phyloP scores from a whole-genome alignment of 805 yeast species.

The Saccharomycopsis fibuligera region DNA sequence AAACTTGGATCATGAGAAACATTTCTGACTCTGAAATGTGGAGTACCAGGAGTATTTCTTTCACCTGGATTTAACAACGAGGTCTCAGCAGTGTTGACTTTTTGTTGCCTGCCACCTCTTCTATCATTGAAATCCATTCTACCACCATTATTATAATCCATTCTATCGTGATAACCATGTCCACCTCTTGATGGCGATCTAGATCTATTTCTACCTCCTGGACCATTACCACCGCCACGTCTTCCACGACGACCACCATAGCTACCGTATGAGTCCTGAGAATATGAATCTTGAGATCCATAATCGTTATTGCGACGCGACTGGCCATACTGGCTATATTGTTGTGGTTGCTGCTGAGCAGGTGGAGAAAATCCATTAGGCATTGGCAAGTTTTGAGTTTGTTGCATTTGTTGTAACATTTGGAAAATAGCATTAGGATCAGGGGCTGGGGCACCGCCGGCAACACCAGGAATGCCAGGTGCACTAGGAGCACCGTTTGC shows the following conservation, averaged over 20 bases:
- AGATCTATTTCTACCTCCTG: constrained; percentile 12
- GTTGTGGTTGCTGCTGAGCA: constrained; percentile 23
- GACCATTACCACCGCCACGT: constrained; percentile 16
- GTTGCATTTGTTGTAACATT: constrained; percentile 31
- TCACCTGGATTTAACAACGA: constrained; percentile 44
- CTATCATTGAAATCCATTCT: too few relatives aligned
- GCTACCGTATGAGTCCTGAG: too few relatives aligned
- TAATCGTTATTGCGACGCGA: too few relatives aligned
- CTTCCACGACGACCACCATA: neutral
- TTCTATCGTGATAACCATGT: constrained; percentile 16
- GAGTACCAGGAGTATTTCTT: constrained; percentile 60
- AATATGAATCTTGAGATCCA: too few relatives aligned
- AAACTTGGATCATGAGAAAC: constrained; percentile 63
- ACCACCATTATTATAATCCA: too few relatives aligned
- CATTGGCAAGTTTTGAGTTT: constrained; percentile 3
- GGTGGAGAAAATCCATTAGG: too few relatives aligned
- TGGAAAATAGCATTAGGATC: constrained; percentile 39
- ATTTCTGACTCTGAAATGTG: constrained; percentile 70
- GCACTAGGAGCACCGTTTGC: too few relatives aligned
- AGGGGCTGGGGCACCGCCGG: constrained; percentile 16
- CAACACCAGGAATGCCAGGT: too few relatives aligned
- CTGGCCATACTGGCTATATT: too few relatives aligned
- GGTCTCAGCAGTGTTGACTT: constrained; percentile 21
- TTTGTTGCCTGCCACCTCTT: constrained; percentile 20
- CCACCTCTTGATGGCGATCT: constrained; percentile 21